Evolutionary conservation across 371 early-diverging fungal genomes (phyloP).

Genomic region (Circinella umbellata): DNA sequence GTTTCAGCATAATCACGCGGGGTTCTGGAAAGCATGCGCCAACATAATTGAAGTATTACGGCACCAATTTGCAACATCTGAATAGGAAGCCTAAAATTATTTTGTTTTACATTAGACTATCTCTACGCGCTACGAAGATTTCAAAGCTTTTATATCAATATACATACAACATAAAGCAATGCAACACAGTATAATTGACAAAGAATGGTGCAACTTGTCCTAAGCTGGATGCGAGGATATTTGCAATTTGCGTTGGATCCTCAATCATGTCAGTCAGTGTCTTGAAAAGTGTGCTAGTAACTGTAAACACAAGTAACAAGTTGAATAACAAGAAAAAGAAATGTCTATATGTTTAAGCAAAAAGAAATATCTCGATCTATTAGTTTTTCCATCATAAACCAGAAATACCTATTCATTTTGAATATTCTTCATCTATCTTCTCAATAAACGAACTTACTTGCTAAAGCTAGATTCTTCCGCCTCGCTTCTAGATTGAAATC

Average conservation of each 20-base stretch:
- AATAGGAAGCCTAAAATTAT: constrained; percentile 52
- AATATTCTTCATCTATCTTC: background rate
- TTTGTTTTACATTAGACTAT: background rate
- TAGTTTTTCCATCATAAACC: no score
- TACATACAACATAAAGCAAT: constrained; percentile 63
- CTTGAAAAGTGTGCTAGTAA: constrained; percentile 79
- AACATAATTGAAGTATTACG: constrained; percentile 57
- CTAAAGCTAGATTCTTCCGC: constrained; percentile 70
- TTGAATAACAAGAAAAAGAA: constrained; percentile 90
- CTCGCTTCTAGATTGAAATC: constrained; percentile 71
- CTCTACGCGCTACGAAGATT: background rate
- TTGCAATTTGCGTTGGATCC: constrained; percentile 69
- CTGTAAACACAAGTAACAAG: constrained; percentile 83
- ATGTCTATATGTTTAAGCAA: constrained; percentile 56
- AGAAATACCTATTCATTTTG: background rate
- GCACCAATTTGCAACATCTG: constrained; percentile 68
- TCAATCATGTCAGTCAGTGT: constrained; percentile 72
- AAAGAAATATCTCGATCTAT: no score
- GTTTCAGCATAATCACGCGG: constrained; percentile 73
- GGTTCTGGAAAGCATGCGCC: constrained; percentile 60
- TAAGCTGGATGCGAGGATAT: constrained; percentile 71
- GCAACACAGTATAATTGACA: constrained; percentile 65
- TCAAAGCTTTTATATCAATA: background rate
- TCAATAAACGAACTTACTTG: constrained; percentile 47
- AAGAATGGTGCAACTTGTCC: constrained; percentile 74